A percentile compares a stretch with the other conserved stretches of the same genome.
phyloP scores from a whole-genome alignment of 1,284 basidiomycete species.

The Cerrena zonata region DNA sequence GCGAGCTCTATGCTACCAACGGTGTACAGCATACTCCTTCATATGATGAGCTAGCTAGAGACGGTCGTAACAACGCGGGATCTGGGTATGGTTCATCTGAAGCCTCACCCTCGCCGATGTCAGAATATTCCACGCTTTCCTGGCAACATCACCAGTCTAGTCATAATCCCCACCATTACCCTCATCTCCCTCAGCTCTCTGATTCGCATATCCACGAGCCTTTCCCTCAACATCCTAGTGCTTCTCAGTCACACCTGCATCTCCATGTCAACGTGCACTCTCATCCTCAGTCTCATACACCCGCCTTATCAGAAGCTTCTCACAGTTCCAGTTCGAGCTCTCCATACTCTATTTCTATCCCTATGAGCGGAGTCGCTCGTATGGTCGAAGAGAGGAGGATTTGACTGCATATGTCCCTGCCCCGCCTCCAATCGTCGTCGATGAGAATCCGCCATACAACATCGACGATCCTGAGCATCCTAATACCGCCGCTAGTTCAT shows the following conservation, averaged over 20 bases:
- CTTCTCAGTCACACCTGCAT: neutral
- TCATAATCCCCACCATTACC: neutral
- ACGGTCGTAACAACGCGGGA: neutral
- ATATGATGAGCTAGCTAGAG: neutral
- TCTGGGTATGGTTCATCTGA: neutral
- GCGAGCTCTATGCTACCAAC: no score
- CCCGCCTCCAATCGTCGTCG: slow-evolving; percentile 1
- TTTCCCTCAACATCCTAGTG: neutral
- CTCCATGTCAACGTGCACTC: neutral
- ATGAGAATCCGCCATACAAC: neutral
- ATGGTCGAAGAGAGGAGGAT: slow-evolving; percentile 6
- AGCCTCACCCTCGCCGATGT: neutral
- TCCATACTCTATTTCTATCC: neutral
- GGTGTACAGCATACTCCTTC: neutral
- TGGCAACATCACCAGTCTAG: neutral
- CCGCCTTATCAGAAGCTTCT: neutral
- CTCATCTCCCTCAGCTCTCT: no score
- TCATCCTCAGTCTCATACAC: slow-evolving; percentile 1
- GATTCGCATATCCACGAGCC: neutral
- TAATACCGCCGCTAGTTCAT: no score
- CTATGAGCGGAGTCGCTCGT: neutral
- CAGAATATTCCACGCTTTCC: neutral
- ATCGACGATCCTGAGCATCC: neutral
- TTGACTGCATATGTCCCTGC: slow-evolving; percentile 5
- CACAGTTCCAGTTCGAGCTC: slow-evolving; percentile 4